Base-by-base conservation (phyloP, 371 early-diverging fungal species). In the Apophysomyces ossiformis region DNA sequence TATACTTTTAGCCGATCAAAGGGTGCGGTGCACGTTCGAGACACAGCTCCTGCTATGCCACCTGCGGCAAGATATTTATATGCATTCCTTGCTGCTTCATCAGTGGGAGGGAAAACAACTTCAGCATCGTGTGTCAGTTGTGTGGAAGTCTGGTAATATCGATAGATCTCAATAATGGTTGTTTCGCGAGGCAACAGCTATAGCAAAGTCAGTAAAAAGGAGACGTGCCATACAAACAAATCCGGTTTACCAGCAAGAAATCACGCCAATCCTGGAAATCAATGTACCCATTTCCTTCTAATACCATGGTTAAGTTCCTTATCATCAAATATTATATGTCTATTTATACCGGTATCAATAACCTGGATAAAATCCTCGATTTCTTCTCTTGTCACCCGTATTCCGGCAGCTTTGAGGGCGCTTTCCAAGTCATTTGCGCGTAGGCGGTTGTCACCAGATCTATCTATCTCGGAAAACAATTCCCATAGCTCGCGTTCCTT, bases 251-350 rank as follows among this genome's bases (percentile, higher is more conserved):
- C 69, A 93, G 72, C 36, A 93, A 73, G 68, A 90, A 93, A 72
- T 93, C 90, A 66, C 89, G 79, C 91, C 90, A 92, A 58, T 91
- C 92, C 58, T 84, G 80, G 71, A 84, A 91, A 71, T 89, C 89
- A 43, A 91, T 90, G 37, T 79, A 84, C 37, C 93, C 93, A 73
- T 90, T 85, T 5, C 85, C 85, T 66, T 82, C 83, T 78, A 70
- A 13, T 41, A 32, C 43, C 39, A 32, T 16, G 36, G 12, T 37
- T 38, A 15, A 41, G 38, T 26, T 39, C 37, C 26, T 38, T 38
- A 21, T 32, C 3, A 26, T 18, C 15, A 57, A 38, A 37, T 35
- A 21, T 18, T 15, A 46, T 15, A 46, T 38, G 8, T 39, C 16
- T n/a, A 15, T 37, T 41, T 81, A 4, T 70, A 82, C 87, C 81